Conservation (phyloP, 2,329 filamentous ascomycete species). For the Apiospora hydei region DNA sequence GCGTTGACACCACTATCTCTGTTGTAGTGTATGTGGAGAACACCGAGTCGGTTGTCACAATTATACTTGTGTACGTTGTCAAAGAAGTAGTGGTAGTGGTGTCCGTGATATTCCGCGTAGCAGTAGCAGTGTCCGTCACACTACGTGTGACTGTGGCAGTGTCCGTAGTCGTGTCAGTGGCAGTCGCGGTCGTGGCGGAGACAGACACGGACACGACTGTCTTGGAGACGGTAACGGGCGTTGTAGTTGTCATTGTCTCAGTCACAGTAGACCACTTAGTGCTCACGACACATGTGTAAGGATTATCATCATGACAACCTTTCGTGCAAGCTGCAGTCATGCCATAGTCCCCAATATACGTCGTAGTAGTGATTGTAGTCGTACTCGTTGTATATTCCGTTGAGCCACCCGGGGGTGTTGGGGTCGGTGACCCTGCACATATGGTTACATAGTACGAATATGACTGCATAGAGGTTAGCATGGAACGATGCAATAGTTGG, state of each 20-base stretch:
- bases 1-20: constrained; percentile 25
- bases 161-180: background rate
- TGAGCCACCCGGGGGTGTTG: constrained; percentile 4
- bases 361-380: background rate
- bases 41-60: constrained; percentile 41
- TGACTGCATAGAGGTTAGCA: constrained; percentile 21
- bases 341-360: background rate
- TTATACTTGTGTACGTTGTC: constrained; percentile 38
- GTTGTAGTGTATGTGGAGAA: constrained; percentile 42
- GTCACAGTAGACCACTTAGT: constrained; percentile 23
- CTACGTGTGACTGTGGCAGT: background rate
- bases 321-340: constrained; percentile 22
- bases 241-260: constrained; percentile 23
- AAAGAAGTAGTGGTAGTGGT: constrained; percentile 33
- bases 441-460: constrained; percentile 25
- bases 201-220: constrained; percentile 18
- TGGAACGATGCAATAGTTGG: no score
- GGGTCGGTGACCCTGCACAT: constrained; percentile 5
- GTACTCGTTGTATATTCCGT: background rate
- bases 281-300: constrained; percentile 19
- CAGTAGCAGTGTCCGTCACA: constrained; percentile 30
- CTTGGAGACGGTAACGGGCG: background rate
- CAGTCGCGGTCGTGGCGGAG: background rate
- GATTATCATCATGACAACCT: background rate
- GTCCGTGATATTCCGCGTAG: constrained; percentile 30